phyloP scores from a whole-genome alignment of 1,284 basidiomycete genomes.

The Melampsora occidentalis region DNA sequence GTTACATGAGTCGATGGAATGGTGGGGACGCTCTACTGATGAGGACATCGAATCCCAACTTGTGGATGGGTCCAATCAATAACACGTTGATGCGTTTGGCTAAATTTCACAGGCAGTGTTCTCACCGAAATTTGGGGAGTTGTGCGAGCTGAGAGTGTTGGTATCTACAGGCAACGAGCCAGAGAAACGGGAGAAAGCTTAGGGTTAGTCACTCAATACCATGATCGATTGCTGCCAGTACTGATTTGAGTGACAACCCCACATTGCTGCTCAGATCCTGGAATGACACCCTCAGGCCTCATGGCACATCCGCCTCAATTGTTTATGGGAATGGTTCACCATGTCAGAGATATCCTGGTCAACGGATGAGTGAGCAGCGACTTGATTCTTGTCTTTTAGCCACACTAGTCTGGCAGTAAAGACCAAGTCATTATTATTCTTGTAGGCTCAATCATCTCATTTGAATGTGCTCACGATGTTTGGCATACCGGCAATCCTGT shows the following conservation, averaged over 20 bases:
- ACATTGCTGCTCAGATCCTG: not conserved
- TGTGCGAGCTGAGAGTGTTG: not conserved
- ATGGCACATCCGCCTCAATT: not conserved
- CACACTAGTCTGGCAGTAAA: no score
- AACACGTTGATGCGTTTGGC: not conserved
- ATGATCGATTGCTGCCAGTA: not conserved
- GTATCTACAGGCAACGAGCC: not conserved
- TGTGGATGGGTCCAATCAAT: not conserved
- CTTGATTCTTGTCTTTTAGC: not conserved
- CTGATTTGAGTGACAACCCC: not conserved
- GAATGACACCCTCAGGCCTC: not conserved
- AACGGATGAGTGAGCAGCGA: not conserved
- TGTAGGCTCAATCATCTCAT: constrained; percentile 8
- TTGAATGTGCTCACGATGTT: constrained; percentile 13
- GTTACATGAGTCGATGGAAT: not conserved
- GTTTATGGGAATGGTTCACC: not conserved
- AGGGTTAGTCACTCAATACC: not conserved
- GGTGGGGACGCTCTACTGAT: not conserved
- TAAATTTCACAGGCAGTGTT: not conserved
- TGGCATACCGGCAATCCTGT: constrained; percentile 8
- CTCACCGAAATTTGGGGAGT: not conserved
- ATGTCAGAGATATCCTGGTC: not conserved
- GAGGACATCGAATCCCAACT: not conserved
- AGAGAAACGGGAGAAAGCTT: not conserved
- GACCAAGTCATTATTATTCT: not conserved